phyloP scores from a whole-genome alignment of 2,329 filamentous ascomycete species.

The Paecilomyces variotii region DNA sequence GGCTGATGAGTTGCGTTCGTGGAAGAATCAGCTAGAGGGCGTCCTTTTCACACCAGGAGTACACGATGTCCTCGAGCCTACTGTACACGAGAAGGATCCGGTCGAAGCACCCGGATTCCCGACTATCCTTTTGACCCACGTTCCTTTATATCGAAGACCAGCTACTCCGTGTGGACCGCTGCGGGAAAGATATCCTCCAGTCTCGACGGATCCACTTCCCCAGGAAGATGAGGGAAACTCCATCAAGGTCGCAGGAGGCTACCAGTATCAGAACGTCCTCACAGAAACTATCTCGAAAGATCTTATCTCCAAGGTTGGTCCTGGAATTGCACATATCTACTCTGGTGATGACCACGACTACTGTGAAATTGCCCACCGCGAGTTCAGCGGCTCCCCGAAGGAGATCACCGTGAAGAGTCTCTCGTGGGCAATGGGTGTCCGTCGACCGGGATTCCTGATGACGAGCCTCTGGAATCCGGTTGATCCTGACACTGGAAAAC shows the following conservation, averaged over 20 bases:
- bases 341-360: conserved; percentile 98
- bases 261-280: conserved; percentile 96
- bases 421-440: conserved; percentile 93
- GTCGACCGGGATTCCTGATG: conserved; percentile 77
- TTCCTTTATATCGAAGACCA: conserved; percentile 74
- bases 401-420: conserved; percentile 96
- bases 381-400: conserved; percentile 52
- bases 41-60: conserved; percentile 52
- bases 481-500: conserved; percentile 42
- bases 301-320: conserved; percentile 66
- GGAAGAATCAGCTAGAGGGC: conserved; percentile 53
- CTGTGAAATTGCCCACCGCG: conserved; percentile 76
- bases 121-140: conserved; percentile 81
- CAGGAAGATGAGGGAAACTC: conserved; percentile 64
- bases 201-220: conserved; percentile 50
- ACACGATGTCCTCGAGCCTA: conserved; percentile 48
- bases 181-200: conserved; percentile 74
- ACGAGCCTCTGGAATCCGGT: conserved; percentile 90
- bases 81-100: conserved; percentile 13
- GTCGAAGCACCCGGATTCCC: conserved; percentile 56
- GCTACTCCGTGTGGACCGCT: conserved; percentile 82
- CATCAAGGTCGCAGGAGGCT: conserved; percentile 68
- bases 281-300: conserved; percentile 66
- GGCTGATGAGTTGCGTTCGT: conserved; percentile 58
- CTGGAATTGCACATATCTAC: conserved; percentile 74